Evolutionary conservation across 2,329 filamentous ascomycete genomes (phyloP), one percentile per base, ranked within the genome.

Genomic region (Cryphonectria carpinicola): DNA sequence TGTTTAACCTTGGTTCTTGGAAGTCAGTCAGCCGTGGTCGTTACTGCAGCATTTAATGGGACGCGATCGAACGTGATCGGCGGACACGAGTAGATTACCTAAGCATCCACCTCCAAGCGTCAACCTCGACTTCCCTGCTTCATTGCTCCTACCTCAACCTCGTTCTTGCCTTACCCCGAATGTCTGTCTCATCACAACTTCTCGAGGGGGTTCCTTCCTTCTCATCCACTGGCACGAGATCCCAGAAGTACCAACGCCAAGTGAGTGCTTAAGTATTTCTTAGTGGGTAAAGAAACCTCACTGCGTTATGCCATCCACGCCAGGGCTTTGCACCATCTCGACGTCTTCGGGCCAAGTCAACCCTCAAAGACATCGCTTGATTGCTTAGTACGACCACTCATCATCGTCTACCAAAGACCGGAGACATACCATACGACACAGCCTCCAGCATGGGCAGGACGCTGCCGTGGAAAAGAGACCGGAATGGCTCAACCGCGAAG

Each of bases 381-480:
- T 32, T 32, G 32, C 32, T 32, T 32, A 3, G 32, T 8, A 10
- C 37, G 7, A 39, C 10, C 37, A 39, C 37, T 39, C 37, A 39
- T 39, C 37, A 32, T 32, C 32, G 19, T 3, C 7, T 8, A 8
- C 11, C n/a, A 54, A 11, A 25, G 3, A 54, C 4, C 8, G 22
- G n/a, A 54, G 49, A 1, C n/a, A 22, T n/a, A 49, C 5, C 41
- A 43, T 6, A 25, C 22, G 6, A 43, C n/a, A 28, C 60, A 41
- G 8, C 4, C 6, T 32, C 4, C 22, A 66, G 14, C 39, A 72
- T 72, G 71, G 68, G 54, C 35, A 72, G 71, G 46, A 72, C 62
- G 6, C 68, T 72, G 37, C 71, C 71, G 8, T 72, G 71, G 71
- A 70, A 72, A 17, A 67, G 46, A 61, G 52, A 37, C 22, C 58